Evolutionary conservation across 2,329 filamentous ascomycete genomes (phyloP).

Genomic region (Colletotrichum somersetense): DNA sequence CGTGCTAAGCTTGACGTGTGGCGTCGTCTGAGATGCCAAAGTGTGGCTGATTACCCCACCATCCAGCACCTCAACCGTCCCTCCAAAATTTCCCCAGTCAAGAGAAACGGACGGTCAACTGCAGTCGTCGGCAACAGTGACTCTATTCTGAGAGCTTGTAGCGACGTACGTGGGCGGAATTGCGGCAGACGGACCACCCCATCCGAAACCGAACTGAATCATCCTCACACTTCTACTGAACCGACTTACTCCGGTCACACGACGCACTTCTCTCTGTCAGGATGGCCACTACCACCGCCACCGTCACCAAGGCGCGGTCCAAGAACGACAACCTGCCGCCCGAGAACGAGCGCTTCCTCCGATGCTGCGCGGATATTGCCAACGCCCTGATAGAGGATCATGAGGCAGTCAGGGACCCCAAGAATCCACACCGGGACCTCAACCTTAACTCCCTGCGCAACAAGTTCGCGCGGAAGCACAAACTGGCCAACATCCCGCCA

Average conservation of each 20-base stretch:
- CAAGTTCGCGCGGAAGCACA: constrained; percentile 93
- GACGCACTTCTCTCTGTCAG: background rate
- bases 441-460: constrained; percentile 91
- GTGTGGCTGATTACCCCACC: constrained; percentile 41
- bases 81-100: constrained; percentile 38
- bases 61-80: constrained; percentile 20
- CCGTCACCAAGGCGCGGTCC: constrained; percentile 67
- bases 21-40: constrained; percentile 8
- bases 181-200: too few species aligned
- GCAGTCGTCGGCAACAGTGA: constrained; percentile 12
- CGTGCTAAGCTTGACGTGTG: constrained; percentile 7
- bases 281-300: constrained; percentile 70
- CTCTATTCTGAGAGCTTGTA: constrained; percentile 6
- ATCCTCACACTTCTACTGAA: background rate
- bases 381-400: constrained; percentile 95
- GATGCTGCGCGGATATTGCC: constrained; percentile 95
- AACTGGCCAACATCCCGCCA: constrained; percentile 86
- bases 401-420: constrained; percentile 81
- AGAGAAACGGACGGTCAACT: constrained; percentile 13
- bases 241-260: background rate
- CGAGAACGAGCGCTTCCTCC: constrained; percentile 93
- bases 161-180: background rate
- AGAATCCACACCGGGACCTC: constrained; percentile 83
- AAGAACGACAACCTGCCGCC: constrained; percentile 84
- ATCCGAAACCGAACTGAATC: background rate